Percentiles rank a stretch among this genome's conserved stretches.
phyloP scores from a whole-genome alignment of 345 rosid species.

The Eucalyptus victrix region DNA sequence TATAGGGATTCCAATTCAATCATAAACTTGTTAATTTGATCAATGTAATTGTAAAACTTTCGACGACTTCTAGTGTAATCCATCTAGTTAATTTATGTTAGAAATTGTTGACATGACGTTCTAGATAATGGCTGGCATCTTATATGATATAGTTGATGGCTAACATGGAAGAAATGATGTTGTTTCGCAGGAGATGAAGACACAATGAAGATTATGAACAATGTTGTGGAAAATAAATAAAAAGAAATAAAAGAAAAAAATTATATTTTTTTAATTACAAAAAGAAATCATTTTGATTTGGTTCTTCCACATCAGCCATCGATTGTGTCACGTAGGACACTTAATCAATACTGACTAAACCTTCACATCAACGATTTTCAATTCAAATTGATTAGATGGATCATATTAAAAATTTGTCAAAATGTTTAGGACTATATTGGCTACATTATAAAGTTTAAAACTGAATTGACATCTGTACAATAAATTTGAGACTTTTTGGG shows the following conservation, averaged over 20 bases:
- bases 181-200: neutral
- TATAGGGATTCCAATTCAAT: neutral
- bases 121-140: fast-evolving
- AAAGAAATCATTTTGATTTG: neutral
- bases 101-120: neutral
- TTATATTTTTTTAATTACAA: too few relatives aligned
- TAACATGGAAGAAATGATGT: neutral
- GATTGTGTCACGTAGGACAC: neutral
- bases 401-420: neutral
- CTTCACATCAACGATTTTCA: fast-evolving
- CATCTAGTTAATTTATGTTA: neutral
- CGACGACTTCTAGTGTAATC: neutral
- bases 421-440: neutral
- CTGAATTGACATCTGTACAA: fast-evolving
- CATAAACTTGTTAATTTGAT: neutral
- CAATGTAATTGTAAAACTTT: neutral
- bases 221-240: neutral
- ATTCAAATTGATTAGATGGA: neutral
- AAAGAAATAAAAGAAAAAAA: neutral
- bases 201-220: neutral
- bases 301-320: neutral
- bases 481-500: neutral
- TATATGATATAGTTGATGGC: neutral
- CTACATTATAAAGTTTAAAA: neutral
- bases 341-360: neutral